Percentiles rank a stretch among this genome's conserved stretches.
Evolutionary conservation across 2,329 filamentous ascomycete genomes (phyloP).

Genomic region (Diaporthe vexans): DNA sequence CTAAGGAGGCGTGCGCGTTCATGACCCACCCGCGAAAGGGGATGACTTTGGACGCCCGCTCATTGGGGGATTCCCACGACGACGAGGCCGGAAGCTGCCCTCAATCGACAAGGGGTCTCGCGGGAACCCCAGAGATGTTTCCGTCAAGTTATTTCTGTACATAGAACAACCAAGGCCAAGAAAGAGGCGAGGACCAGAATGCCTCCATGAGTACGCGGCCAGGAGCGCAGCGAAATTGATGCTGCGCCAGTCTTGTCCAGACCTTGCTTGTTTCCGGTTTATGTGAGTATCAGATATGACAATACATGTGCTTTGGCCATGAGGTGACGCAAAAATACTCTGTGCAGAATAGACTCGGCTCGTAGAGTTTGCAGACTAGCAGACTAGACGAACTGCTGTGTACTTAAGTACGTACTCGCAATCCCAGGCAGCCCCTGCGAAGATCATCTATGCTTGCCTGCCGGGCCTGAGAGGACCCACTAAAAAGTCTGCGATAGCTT

Average conservation of each 20-base stretch:
- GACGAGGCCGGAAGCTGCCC: not conserved
- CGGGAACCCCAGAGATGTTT: not conserved
- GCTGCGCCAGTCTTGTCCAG: not conserved
- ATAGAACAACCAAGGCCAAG: not conserved
- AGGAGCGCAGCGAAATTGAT: not conserved
- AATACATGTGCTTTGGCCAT: not conserved
- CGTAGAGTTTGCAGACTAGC: no score
- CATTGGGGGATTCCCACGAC: slow-evolving; percentile 10
- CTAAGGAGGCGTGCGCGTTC: slow-evolving; percentile 26
- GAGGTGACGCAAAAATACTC: not conserved
- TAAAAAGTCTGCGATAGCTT: slow-evolving; percentile 33
- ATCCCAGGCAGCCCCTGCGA: not conserved
- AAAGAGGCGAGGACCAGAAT: no score
- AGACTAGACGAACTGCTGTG: not conserved
- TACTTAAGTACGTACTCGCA: no score
- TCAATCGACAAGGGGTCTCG: not conserved
- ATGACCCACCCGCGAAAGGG: slow-evolving; percentile 22
- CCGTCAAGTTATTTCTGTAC: slow-evolving; percentile 18
- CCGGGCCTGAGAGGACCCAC: slow-evolving; percentile 10
- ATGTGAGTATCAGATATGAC: not conserved
- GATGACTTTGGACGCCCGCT: slow-evolving; percentile 14
- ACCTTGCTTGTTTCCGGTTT: no score
- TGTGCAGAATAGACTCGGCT: not conserved
- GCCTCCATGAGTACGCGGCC: not conserved
- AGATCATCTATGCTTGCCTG: slow-evolving; percentile 19